Evolutionary conservation across 441 rosid species (phyloP).

Genomic region (Populus hybrid): DNA sequence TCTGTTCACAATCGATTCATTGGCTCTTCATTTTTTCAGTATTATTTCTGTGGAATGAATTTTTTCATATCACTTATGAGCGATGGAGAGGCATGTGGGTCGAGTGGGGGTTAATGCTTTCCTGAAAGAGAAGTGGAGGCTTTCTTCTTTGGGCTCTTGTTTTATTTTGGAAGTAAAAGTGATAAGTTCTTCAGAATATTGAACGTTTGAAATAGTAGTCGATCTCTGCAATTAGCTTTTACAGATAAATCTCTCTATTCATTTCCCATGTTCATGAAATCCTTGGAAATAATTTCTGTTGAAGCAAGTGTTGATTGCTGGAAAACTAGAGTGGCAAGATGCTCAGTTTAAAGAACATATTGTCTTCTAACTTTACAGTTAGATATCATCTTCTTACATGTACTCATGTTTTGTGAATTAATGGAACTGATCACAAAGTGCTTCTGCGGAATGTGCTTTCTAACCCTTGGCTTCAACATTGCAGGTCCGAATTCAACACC

Average conservation of each 20-base stretch:
- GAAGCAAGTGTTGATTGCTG: too few species aligned
- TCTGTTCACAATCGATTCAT: neutral
- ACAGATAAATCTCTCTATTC: neutral
- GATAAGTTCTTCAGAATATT: neutral
- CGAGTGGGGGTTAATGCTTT: too few species aligned
- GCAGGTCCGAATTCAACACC: slow-evolving; percentile 31
- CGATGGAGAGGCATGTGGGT: too few species aligned
- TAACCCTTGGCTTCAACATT: too few species aligned
- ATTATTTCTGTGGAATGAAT: neutral
- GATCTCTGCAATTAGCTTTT: neutral
- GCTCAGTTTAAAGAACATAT: neutral
- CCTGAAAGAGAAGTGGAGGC: too few species aligned
- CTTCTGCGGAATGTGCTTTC: neutral
- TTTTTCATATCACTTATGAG: neutral
- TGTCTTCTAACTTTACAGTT: neutral
- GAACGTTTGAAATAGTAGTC: neutral
- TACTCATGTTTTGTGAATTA: too few species aligned
- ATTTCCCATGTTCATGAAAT: neutral
- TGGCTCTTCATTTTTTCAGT: too few species aligned
- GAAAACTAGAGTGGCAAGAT: too few species aligned
- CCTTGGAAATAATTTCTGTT: neutral
- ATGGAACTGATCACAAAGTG: neutral
- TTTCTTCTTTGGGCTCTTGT: too few species aligned
- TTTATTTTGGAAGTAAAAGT: too few species aligned
- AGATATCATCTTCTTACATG: too few species aligned